Evolutionary conservation across 2,329 filamentous ascomycete species (phyloP).

Genomic region (Cytospora mali): DNA sequence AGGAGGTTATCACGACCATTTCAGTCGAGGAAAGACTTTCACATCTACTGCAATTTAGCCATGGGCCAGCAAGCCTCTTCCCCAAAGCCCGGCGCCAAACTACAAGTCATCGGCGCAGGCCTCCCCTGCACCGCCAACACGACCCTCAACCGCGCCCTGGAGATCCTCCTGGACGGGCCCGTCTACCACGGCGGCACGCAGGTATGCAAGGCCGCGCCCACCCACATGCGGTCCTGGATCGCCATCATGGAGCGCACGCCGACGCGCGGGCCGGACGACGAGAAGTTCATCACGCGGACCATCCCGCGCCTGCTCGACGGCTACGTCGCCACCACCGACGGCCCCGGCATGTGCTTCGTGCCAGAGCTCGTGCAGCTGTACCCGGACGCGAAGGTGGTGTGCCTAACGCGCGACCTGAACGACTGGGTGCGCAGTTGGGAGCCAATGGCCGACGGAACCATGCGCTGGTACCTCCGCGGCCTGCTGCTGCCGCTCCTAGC

Average conservation of each 20-base stretch:
- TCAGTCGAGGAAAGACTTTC: too few relatives aligned
- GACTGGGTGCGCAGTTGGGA: conserved; percentile 44
- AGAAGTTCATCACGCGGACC: too few relatives aligned
- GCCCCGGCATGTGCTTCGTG: conserved; percentile 43
- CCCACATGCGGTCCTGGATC: too few relatives aligned
- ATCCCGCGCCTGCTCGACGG: conserved; percentile 40
- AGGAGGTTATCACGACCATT: too few relatives aligned
- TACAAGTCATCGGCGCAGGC: conserved; percentile 15
- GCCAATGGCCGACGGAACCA: conserved; percentile 38
- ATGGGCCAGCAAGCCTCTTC: conserved; percentile 32
- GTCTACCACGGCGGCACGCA: conserved; percentile 10
- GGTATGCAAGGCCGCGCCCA: too few relatives aligned
- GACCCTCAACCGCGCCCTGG: conserved; percentile 5
- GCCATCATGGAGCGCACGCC: too few relatives aligned
- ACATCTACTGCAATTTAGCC: background rate
- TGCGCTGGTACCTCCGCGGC: conserved; percentile 39
- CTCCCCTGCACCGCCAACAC: conserved; percentile 7
- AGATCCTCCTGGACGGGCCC: conserved; percentile 9
- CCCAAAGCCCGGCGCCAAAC: conserved; percentile 29
- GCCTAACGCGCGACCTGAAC: conserved; percentile 37
- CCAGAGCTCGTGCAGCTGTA: conserved; percentile 46
- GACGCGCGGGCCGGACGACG: too few relatives aligned
- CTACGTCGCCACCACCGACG: conserved; percentile 46
- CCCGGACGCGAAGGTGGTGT: conserved; percentile 47
- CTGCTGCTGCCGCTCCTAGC: conserved; percentile 39